Base-by-base conservation (phyloP, 2,329 filamentous ascomycete genomes). In the Stemphylium vesicarium region DNA sequence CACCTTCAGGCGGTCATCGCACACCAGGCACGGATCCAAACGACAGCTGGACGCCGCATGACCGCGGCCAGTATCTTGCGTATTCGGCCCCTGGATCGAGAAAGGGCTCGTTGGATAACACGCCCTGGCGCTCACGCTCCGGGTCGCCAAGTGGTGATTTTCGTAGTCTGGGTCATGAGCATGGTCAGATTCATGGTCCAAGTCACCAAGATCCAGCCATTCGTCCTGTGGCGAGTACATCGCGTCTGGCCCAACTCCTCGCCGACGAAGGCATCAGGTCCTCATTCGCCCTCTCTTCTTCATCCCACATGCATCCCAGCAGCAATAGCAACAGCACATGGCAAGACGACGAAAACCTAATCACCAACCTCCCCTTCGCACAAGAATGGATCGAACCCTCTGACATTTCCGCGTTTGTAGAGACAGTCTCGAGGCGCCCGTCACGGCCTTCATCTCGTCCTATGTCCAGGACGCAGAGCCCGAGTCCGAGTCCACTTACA, bases 21-120 rank as follows among this genome's bases (percentile, higher is more conserved):
- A 16, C 43, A 24, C 13, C 33, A 26, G 3, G 31, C 13, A 36
- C 11, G 18, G 18, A 42, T 38, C 10, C 32, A 24, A 29, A 33
- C 31, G 22, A n/a, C 18, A 47, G 20, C 43, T 69, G 58, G 56
- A 68, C 57, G 3, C 66, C 67, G 2, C 60, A 67, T 33, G 54
- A 63, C 36, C 59, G 62, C 16, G 60, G 60, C 5, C 45, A 56
- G 2, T 68, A 53, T 44, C 63, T 70, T n/a, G 60, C 69, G 2
- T 57, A 56, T 35, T 71, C 67, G 0, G 69, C 69, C 0, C 70
- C 70, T 4, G 67, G 57, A 8, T 67, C 64, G 10, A 57, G 63
- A 5, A 44, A 59, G 6, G 58, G 32, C 1, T 66, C 60, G 0
- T 49, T 56, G 29, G 33, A 54, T 12, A 57, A 58, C 12, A 62